Evolutionary conservation across 352 stramenopile genomes (phyloP), one percentile per base, ranked within the genome.

Genomic region (Phytophthora gonapodyides): DNA sequence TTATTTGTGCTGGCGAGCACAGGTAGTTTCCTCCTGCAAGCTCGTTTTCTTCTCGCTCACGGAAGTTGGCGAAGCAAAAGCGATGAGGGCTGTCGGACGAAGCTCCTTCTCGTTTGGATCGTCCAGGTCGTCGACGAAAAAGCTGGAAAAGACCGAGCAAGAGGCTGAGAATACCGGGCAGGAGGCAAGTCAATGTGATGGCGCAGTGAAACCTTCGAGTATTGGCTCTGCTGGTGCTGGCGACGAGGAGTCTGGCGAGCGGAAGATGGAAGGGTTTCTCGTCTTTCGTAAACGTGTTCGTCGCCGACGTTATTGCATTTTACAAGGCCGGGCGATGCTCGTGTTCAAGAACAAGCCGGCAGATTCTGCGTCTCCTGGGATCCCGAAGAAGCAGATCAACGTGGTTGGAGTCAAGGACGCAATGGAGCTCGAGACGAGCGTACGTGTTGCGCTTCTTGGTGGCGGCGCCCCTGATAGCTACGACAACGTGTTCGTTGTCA

Each of bases 281-380:
- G 75, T 84, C 31, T 60, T 91, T 55, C 75, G 79, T 5, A 73
- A 84, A 9, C 78, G 83, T 58, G 67, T 80, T 31, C 76, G 80
- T n/a, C 75, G 71, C 34, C 76, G 75, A 8, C 80, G 84, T 2
- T 93, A 91, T 27, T 93, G 84, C 30, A 76, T 91, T n/a, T 54
- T 93, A 7, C 61, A 75, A 40, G 82, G 75, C 0, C 73, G 70
- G 15, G 84, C 63, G 1, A 61, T 93, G 38, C 66, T 84, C 36
- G 78, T 89, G 7, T 89, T 89, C 61, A 80, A 79, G 19, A 80
- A 19, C 42, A 90, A 91, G 44, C 80, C 86, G 19, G 71, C 73
- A 13, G 63, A 71, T 44, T 44, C 53, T 17, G 38, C 76, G 7
- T 76, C 61, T 17, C 70, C 69, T 10, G 46, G 55, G 21, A 49